These are phyloP conservation scores for Penicillium ochrochloron DNA, from an alignment of 495 filamentous ascomycete species.

Conservation along the genomic window DNA sequence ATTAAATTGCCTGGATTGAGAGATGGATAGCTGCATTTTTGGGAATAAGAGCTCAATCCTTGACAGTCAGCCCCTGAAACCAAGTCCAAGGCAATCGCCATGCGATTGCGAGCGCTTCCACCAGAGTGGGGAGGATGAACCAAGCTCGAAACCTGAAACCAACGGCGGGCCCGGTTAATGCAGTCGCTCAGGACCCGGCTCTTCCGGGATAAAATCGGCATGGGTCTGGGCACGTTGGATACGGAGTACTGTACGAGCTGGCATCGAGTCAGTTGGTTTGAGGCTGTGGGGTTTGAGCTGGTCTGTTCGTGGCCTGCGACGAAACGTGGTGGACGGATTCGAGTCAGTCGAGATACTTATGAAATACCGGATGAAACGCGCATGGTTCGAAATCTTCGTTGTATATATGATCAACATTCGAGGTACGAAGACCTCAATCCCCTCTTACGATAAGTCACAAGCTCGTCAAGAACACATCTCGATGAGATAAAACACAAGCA, in stretches of 20 bases:
- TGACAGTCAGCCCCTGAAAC: neutral
- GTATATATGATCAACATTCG: neutral
- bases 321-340: neutral
- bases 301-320: neutral
- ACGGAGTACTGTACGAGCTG: neutral
- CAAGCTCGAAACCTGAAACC: constrained; percentile 14
- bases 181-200: neutral
- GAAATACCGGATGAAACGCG: neutral
- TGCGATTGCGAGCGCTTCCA: neutral
- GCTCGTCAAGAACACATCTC: neutral
- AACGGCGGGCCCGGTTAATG: constrained; percentile 8
- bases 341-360: neutral
- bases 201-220: constrained; percentile 1
- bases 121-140: neutral
- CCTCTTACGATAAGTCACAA: no score
- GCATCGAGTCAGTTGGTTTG: neutral
- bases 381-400: neutral
- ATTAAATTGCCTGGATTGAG: neutral
- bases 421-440: no score
- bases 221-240: neutral
- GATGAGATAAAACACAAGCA: neutral
- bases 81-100: neutral
- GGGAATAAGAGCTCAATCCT: neutral
- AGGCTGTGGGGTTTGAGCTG: neutral
- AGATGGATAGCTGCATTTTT: neutral